Conservation (phyloP, 169 alveolate genomes). For the Eimeria zaria region DNA sequence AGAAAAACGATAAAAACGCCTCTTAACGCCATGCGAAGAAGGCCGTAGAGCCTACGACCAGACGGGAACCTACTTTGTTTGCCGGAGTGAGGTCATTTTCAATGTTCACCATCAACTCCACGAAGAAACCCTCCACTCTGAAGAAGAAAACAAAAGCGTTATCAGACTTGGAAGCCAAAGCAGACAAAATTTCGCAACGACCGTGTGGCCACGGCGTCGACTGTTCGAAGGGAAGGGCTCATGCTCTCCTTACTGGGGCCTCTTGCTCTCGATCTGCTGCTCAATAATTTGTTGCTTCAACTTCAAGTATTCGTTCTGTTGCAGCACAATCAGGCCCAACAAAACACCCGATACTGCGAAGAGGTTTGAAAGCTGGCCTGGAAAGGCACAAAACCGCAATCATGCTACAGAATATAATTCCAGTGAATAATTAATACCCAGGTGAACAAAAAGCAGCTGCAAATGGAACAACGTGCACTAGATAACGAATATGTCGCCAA, state of each 20-base stretch:
- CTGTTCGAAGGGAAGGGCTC: not conserved
- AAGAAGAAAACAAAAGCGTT: not conserved
- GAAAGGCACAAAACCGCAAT: not conserved
- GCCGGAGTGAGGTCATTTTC: conserved; percentile 74
- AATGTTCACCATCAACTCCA: conserved; percentile 85
- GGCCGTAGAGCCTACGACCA: not conserved
- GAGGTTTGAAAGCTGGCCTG: conserved; percentile 93
- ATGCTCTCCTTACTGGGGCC: conserved; percentile 25
- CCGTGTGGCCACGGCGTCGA: not conserved
- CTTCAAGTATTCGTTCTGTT: conserved; percentile 57
- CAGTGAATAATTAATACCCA: not conserved
- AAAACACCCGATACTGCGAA: conserved; percentile 96
- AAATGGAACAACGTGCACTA: not conserved
- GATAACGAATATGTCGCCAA: not conserved
- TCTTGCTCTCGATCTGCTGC: conserved; percentile 58
- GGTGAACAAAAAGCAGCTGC: not conserved
- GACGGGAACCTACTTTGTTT: conserved; percentile 77
- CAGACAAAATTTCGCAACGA: not conserved
- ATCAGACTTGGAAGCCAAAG: not conserved
- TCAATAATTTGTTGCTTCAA: conserved; percentile 80
- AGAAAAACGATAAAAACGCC: not conserved
- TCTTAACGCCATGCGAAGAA: not conserved
- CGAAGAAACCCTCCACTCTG: conserved; percentile 82
- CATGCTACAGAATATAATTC: not conserved
- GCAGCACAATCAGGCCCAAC: conserved; percentile 94